Conservation (phyloP, 1,284 basidiomycete genomes). For the Trichosporon asahii region DNA sequence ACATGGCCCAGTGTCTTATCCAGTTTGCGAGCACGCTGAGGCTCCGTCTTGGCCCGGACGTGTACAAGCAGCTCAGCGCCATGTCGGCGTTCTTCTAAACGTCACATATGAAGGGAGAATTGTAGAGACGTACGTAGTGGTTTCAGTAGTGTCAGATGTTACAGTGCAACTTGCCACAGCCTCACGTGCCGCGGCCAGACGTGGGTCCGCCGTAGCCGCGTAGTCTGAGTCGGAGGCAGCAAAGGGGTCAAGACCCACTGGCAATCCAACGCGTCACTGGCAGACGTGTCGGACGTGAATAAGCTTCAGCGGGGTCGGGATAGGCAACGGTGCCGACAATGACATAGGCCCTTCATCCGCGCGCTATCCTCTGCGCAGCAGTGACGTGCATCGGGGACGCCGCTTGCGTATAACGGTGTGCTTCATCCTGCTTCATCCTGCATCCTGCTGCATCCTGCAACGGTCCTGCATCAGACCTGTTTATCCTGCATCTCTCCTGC, state of each 20-base stretch:
- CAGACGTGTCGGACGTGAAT: neutral
- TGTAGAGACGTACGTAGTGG: neutral
- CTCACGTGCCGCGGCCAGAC: neutral
- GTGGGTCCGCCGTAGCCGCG: neutral
- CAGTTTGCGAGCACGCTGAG: conserved; percentile 83
- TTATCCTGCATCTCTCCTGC: neutral
- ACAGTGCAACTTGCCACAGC: neutral
- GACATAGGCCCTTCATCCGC: neutral
- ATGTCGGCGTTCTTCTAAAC: conserved; percentile 37
- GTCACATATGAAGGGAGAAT: neutral
- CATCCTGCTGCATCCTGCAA: neutral
- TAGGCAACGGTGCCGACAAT: neutral
- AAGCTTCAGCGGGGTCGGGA: neutral
- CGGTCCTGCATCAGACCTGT: neutral
- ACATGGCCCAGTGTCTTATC: conserved; percentile 59
- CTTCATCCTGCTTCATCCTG: neutral
- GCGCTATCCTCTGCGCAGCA: neutral
- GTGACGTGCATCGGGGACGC: neutral
- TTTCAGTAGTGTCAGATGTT: neutral
- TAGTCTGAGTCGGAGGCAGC: too few relatives aligned
- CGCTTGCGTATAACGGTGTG: neutral
- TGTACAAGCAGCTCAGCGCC: conserved; percentile 73
- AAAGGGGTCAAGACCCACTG: neutral
- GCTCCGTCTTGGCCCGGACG: conserved; percentile 83
- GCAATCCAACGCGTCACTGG: neutral